phyloP scores from a whole-genome alignment of 805 yeast genomes.

The Lachancea sp. region DNA sequence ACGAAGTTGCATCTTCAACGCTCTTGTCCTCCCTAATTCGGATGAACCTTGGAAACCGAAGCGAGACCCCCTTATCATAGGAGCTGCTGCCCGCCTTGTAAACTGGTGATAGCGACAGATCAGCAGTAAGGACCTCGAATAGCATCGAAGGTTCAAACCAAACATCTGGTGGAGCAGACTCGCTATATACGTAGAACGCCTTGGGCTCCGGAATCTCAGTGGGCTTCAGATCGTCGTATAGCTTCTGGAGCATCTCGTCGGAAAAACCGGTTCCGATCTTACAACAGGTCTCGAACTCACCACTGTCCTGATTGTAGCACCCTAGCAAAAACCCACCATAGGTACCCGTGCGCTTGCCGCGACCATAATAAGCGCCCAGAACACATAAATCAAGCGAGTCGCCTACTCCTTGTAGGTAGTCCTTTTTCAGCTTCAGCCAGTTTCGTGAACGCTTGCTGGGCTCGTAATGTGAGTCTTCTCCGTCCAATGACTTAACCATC shows the following conservation, averaged over 20 bases:
- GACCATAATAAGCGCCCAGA: constrained; percentile 88
- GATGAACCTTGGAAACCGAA: constrained; percentile 83
- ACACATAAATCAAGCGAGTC: constrained; percentile 92
- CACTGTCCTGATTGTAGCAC: constrained; percentile 82
- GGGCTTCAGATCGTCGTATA: constrained; percentile 58
- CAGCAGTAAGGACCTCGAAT: constrained; percentile 90
- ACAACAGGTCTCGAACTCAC: constrained; percentile 91
- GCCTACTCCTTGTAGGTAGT: constrained; percentile 90
- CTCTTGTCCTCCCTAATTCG: constrained; percentile 81
- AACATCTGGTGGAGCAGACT: constrained; percentile 77
- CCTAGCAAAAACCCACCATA: constrained; percentile 94
- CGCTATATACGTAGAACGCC: constrained; percentile 60
- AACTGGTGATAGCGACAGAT: constrained; percentile 78
- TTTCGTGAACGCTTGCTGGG: constrained; percentile 92
- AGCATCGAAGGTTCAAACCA: constrained; percentile 87
- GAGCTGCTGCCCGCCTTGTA: constrained; percentile 76
- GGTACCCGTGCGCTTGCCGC: constrained; percentile 89
- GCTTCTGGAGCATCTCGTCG: constrained; percentile 64
- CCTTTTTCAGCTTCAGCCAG: constrained; percentile 94
- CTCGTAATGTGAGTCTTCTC: constrained; percentile 76
- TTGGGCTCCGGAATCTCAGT: constrained; percentile 62
- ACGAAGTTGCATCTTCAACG: constrained; percentile 78
- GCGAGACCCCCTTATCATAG: constrained; percentile 76
- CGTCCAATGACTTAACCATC: constrained; percentile 87
- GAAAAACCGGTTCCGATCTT: constrained; percentile 97